Percentiles rank a stretch among this genome's conserved stretches.
These are phyloP conservation scores for Raddia distichophylla DNA, from an alignment of 176 grass and related monocot species.

Conservation along the genomic window DNA sequence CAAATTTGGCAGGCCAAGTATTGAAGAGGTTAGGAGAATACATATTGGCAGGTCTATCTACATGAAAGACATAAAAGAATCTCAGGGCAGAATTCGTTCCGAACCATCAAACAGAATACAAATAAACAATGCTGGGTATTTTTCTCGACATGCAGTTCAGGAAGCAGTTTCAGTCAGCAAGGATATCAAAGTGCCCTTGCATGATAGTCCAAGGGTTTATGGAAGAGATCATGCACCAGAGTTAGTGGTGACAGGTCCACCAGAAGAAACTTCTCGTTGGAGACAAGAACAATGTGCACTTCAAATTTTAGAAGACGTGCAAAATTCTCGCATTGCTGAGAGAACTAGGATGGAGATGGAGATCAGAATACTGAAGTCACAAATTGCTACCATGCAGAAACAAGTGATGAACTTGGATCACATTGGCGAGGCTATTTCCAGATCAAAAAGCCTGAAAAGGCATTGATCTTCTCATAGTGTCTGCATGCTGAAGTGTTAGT, in stretches of 20 bases:
- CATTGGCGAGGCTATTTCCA: conserved; percentile 33
- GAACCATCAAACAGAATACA: conserved; percentile 48
- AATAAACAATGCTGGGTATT: conserved; percentile 6
- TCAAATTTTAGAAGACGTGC: conserved; percentile 54
- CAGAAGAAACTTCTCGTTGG: conserved; percentile 48
- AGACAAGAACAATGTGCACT: conserved; percentile 54
- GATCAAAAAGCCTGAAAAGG: conserved; percentile 37
- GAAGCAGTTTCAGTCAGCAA: conserved; percentile 46
- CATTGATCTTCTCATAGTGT: conserved; percentile 24
- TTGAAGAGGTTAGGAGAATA: conserved; percentile 48
- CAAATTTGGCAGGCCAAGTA: conserved; percentile 49
- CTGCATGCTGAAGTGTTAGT: conserved; percentile 29
- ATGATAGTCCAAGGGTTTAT: conserved; percentile 34
- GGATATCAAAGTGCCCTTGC: conserved; percentile 45
- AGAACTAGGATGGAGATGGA: conserved; percentile 52
- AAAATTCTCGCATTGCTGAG: conserved; percentile 42
- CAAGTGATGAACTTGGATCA: conserved; percentile 54
- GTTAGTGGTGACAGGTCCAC: conserved; percentile 42
- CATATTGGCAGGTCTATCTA: conserved; percentile 35
- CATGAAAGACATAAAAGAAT: conserved; percentile 51
- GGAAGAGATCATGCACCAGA: conserved; percentile 39
- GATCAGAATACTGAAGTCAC: conserved; percentile 52
- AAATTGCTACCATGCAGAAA: conserved; percentile 50
- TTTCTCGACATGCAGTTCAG: conserved; percentile 40
- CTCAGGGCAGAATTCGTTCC: conserved; percentile 37